Percentiles rank a stretch among this genome's conserved stretches.
These are phyloP conservation scores for Wickerhamomyces rabaulensis DNA, from an alignment of 805 yeast species.

Conservation along the genomic window DNA sequence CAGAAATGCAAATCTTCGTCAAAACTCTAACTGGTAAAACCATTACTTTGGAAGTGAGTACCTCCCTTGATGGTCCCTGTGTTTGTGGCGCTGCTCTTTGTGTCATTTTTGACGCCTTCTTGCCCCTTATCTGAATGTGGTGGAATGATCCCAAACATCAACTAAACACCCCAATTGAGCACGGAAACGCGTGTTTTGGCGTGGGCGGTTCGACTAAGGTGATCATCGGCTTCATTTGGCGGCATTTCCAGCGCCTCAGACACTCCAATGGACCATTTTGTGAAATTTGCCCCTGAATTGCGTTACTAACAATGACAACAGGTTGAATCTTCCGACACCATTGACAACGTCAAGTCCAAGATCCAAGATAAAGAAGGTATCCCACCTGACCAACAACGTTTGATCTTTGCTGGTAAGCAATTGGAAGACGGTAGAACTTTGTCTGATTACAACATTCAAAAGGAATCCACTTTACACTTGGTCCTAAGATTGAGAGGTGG, in stretches of 20 bases:
- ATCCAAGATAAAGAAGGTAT: conserved; percentile 96
- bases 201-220: neutral
- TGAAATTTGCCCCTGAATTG: neutral
- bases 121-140: neutral
- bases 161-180: too few relatives aligned
- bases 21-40: conserved; percentile 90
- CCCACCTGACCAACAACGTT: conserved; percentile 95
- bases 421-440: conserved; percentile 93
- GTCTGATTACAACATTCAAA: conserved; percentile 92
- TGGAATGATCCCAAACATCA: neutral
- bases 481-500: too few relatives aligned
- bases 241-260: too few relatives aligned
- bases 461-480: conserved; percentile 83
- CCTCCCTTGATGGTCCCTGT: neutral
- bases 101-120: neutral
- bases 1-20: conserved; percentile 81
- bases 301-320: conserved; percentile 14
- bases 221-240: neutral
- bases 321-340: conserved; percentile 92
- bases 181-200: too few relatives aligned
- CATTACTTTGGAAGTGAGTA: conserved; percentile 61
- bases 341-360: conserved; percentile 92
- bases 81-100: neutral
- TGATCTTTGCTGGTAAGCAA: conserved; percentile 95
- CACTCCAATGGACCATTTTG: neutral